Percentiles rank a stretch among this genome's conserved stretches.
These are phyloP conservation scores for Rhizophora mangle DNA, from an alignment of 345 rosid genomes.

Conservation along the genomic window DNA sequence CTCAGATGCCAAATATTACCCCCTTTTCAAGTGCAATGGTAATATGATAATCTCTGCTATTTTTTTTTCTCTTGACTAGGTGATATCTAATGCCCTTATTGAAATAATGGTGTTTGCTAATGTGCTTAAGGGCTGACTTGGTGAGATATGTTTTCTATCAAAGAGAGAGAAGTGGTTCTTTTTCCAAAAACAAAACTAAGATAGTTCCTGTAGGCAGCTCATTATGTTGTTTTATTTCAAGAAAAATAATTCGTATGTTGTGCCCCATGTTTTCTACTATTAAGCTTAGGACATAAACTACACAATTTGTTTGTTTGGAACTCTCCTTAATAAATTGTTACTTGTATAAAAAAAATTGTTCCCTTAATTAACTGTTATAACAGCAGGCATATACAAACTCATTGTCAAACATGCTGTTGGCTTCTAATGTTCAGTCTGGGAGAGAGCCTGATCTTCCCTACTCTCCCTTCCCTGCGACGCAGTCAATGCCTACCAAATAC, in stretches of 20 bases:
- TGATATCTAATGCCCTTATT: neutral
- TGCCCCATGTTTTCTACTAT: too few relatives aligned
- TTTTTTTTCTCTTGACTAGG: neutral
- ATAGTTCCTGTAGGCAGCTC: neutral
- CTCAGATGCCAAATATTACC: constrained; percentile 63
- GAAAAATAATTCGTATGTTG: too few relatives aligned
- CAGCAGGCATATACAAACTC: constrained; percentile 70
- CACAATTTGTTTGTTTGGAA: constrained; percentile 2
- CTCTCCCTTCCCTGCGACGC: constrained; percentile 69
- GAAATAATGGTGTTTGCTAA: neutral
- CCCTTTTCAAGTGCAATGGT: constrained; percentile 81
- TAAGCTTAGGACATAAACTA: neutral
- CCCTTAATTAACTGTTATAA: neutral
- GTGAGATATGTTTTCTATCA: neutral
- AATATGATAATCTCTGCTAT: constrained; percentile 16
- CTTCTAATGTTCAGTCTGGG: constrained; percentile 62
- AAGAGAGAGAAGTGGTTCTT: neutral
- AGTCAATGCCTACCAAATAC: constrained; percentile 64
- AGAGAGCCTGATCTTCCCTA: constrained; percentile 82
- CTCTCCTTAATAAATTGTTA: neutral
- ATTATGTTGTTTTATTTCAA: too few relatives aligned
- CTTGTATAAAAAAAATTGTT: neutral
- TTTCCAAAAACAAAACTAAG: neutral
- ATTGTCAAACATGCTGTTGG: constrained; percentile 63
- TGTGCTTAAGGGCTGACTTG: neutral